Base-by-base conservation (phyloP, 176 grass and related monocot genomes). In the Musa troglodytarum region DNA sequence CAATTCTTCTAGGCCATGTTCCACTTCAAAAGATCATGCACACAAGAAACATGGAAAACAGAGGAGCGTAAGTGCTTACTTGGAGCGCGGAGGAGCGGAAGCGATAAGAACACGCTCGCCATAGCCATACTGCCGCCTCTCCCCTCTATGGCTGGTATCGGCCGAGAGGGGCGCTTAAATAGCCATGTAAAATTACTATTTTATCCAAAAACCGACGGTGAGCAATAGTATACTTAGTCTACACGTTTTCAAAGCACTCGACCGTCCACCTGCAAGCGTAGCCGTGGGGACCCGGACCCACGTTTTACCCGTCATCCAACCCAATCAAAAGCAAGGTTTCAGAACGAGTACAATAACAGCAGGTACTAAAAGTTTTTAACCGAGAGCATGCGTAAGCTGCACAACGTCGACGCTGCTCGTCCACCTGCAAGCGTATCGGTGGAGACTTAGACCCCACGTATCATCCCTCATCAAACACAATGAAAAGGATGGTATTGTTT, bases 91-190 rank as follows among this genome's bases (percentile, higher is more conserved):
- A 56, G 7, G 53, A 57, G 52, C 14, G 72, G 72, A 56, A 56
- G 53, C 9, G 72, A 74, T 74, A 74, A 74, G 53, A 56, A 50
- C 22, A 15, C 10, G 72, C 72, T 74, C 53, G 72, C 72, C 72
- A 62, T 62, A 19, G 20, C 54, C 54, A 73, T 70, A 3, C 19
- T 20, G 9, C 68, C 1, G 22, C 19, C 19, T 11, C 68, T 51
- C 49, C 23, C 2, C 43, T 50, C 43, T 2, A 29, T 49, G 26
- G 29, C 14, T 69, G 66, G 49, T 50, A 69, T 69, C 19, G n/a
- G 50, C 68, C 23, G 23, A 12, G 63, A 3, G 0, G 24, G 63
- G 19, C 15, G 8, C 15, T 26, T 24, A 9, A 9, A 10, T 3
- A 9, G 2, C 21, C 11, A 2, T 65, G 2, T 13, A 22, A 51